Evolutionary conservation across 1,284 basidiomycete species (phyloP).

Genomic region (Austroboletus novae-zelandiae): DNA sequence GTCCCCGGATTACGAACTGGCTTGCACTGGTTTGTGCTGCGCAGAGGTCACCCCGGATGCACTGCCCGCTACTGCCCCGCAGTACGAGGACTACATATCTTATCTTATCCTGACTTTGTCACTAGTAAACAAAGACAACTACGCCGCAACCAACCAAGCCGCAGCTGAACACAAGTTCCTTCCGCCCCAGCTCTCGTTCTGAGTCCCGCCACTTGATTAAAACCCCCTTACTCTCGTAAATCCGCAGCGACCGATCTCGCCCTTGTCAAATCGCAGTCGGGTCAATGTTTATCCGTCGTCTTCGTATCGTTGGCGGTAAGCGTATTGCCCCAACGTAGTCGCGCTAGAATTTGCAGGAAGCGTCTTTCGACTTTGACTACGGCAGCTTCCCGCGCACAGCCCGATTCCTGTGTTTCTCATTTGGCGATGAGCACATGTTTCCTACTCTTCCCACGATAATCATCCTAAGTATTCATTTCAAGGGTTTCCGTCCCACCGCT

Average conservation of each 20-base stretch:
- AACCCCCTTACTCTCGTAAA: not conserved
- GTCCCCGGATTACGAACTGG: not conserved
- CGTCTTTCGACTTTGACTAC: not conserved
- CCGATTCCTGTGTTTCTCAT: constrained; percentile 3
- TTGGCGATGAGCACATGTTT: not conserved
- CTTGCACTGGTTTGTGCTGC: constrained; percentile 10
- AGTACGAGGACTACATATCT: not conserved
- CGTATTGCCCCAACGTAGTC: no score
- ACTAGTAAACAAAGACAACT: no score
- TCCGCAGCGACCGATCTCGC: not conserved
- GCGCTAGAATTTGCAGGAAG: not conserved
- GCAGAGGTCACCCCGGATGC: not conserved
- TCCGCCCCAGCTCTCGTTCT: no score
- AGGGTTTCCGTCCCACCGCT: not conserved
- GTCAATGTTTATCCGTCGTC: no score
- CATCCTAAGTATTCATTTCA: not conserved
- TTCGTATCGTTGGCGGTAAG: no score
- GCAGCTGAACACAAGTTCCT: no score
- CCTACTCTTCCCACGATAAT: constrained; percentile 3
- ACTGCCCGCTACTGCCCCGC: not conserved
- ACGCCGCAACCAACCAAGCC: no score
- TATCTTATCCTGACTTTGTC: not conserved
- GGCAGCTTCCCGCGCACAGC: constrained; percentile 9
- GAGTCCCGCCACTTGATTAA: no score
- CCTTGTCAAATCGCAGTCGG: not conserved